Percentiles rank a stretch among this genome's conserved stretches.
phyloP scores from a whole-genome alignment of 169 alveolate species.

The Toxoplasma gondii region DNA sequence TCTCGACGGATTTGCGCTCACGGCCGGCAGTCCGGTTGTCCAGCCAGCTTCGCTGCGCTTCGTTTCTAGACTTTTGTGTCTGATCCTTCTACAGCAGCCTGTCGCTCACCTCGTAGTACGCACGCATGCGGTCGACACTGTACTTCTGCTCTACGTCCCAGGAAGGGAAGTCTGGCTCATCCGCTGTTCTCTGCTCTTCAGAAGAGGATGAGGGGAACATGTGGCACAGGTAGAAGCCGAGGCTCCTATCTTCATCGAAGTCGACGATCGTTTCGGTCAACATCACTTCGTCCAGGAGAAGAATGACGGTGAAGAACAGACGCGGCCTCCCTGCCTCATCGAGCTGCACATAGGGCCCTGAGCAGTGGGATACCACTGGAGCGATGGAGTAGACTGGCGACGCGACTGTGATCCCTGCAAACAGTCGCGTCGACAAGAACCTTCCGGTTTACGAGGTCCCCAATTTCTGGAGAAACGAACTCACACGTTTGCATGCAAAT shows the following conservation, averaged over 20 bases:
- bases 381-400: slow-evolving; percentile 1
- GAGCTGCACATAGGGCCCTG: background rate
- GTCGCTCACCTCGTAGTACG: background rate
- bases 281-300: background rate
- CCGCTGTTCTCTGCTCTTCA: background rate
- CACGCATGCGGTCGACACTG: slow-evolving; percentile 18
- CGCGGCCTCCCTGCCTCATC: background rate
- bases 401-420: background rate
- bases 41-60: too few species aligned
- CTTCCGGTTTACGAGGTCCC: too few species aligned
- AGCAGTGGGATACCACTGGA: background rate
- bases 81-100: too few species aligned
- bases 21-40: too few species aligned
- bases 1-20: background rate
- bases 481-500: too few species aligned
- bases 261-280: background rate
- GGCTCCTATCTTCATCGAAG: background rate
- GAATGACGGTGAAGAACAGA: background rate
- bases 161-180: background rate
- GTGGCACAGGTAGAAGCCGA: background rate
- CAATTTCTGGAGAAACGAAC: too few species aligned
- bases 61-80: too few species aligned
- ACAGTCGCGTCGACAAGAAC: too few species aligned
- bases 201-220: background rate
- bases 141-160: slow-evolving; percentile 9